phyloP scores from a whole-genome alignment of 352 stramenopile genomes.

The Paralagenidium karlingii region DNA sequence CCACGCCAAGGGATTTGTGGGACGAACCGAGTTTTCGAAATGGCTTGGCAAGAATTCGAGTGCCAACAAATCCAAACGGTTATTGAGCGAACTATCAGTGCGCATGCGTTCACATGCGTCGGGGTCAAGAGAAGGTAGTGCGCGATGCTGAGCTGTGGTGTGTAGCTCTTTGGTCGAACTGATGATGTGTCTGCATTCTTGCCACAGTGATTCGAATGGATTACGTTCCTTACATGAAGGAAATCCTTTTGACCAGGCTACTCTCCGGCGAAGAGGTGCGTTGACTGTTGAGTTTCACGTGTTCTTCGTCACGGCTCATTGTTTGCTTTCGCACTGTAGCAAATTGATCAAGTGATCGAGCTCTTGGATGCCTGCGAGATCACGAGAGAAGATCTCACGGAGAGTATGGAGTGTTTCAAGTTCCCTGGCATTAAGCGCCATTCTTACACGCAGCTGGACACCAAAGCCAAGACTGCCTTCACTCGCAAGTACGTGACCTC shows the following conservation, averaged over 20 bases:
- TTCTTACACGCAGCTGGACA: conserved; percentile 65
- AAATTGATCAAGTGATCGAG: conserved; percentile 85
- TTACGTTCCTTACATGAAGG: conserved; percentile 84
- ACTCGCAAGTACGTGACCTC: conserved; percentile 56
- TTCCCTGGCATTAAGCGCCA: conserved; percentile 63
- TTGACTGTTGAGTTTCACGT: not conserved
- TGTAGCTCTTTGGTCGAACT: conserved; percentile 1
- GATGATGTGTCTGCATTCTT: not conserved
- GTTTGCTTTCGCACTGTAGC: conserved; percentile 11
- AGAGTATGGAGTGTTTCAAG: conserved; percentile 91
- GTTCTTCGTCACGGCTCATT: not conserved
- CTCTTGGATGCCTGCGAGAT: conserved; percentile 97
- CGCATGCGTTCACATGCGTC: conserved; percentile 86
- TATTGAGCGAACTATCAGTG: conserved; percentile 92
- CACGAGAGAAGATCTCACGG: conserved; percentile 94
- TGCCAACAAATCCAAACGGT: conserved; percentile 88
- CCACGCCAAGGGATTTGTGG: conserved; percentile 72
- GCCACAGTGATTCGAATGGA: conserved; percentile 71
- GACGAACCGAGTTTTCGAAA: conserved; percentile 83
- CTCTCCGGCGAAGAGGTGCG: conserved; percentile 58
- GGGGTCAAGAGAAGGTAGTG: conserved; percentile 63
- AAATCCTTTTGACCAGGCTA: conserved; percentile 75
- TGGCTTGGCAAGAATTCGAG: conserved; percentile 98
- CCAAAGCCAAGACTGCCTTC: conserved; percentile 89
- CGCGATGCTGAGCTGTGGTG: not conserved